A percentile compares a stretch with the other conserved stretches of the same genome.
Evolutionary conservation across 306 rosid genomes (phyloP).

Genomic region (Fragaria nilgerrensis): DNA sequence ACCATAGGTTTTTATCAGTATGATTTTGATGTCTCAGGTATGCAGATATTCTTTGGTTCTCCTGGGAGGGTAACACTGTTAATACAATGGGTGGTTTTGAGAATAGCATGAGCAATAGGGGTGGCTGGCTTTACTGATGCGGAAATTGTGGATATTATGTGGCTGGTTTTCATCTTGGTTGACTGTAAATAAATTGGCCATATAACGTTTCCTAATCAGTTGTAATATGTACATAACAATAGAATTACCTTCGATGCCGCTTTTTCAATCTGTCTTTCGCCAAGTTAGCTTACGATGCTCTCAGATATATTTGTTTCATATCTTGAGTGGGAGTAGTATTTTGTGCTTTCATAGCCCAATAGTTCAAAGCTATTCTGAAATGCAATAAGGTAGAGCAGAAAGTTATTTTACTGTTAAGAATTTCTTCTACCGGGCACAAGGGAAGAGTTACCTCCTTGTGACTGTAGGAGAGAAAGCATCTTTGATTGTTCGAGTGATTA

Average conservation of each 20-base stretch:
- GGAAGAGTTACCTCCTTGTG: not conserved
- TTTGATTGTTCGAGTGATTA: not conserved
- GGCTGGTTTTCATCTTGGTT: conserved; percentile 38
- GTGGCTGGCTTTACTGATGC: conserved; percentile 39
- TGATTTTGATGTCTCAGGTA: conserved; percentile 34
- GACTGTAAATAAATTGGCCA: conserved; percentile 63
- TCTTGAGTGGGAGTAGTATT: not conserved
- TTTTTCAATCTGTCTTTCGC: not conserved
- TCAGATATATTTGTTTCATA: not conserved
- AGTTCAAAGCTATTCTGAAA: not conserved
- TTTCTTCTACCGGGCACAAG: not conserved
- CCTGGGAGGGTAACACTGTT: conserved; percentile 58
- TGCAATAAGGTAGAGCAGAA: not conserved
- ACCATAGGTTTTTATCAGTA: not conserved
- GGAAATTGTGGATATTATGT: conserved; percentile 45
- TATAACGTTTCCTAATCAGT: conserved; percentile 44
- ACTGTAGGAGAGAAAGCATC: not conserved
- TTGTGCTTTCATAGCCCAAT: not conserved
- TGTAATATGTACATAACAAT: conserved; percentile 57
- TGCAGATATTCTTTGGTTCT: conserved; percentile 62
- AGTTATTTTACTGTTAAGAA: not conserved
- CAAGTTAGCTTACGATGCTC: conserved; percentile 13
- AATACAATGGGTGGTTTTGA: conserved; percentile 49
- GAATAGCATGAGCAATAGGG: conserved; percentile 55
- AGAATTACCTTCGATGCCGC: conserved; percentile 25